Evolutionary conservation across 2,329 filamentous ascomycete species (phyloP).

Genomic region (Zymoseptoria passerinii): DNA sequence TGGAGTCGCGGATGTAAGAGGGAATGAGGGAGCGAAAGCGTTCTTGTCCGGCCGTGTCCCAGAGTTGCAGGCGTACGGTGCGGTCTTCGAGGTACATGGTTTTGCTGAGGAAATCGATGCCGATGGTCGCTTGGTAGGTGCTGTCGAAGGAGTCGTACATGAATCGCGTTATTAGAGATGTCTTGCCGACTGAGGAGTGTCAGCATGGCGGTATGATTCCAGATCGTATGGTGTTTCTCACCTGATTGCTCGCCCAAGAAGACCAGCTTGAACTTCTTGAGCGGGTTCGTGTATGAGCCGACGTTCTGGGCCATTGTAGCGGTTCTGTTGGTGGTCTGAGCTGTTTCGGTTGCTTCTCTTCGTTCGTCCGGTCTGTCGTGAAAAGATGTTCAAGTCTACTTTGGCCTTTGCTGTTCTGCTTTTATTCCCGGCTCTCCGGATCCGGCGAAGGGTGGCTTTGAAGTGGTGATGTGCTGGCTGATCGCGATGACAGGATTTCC

Average conservation of each 20-base stretch:
- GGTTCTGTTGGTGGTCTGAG: not conserved
- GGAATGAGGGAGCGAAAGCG: conserved; percentile 94
- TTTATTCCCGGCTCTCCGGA: not conserved
- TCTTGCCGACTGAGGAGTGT: conserved; percentile 73
- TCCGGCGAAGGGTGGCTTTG: not conserved
- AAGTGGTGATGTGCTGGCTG: not conserved
- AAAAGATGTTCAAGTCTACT: not conserved
- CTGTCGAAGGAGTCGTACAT: conserved; percentile 99
- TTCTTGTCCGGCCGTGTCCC: conserved; percentile 97
- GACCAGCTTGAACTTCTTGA: conserved; percentile 99
- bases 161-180: conserved; percentile 95
- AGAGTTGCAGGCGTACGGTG: conserved; percentile 92
- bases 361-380: not conserved
- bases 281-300: conserved; percentile 92
- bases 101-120: conserved; percentile 99
- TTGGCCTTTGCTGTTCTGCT: not conserved
- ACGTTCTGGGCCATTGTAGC: conserved; percentile 67
- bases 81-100: conserved; percentile 99
- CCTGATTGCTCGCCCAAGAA: conserved; percentile 98
- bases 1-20: conserved; percentile 96
- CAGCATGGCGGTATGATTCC: not conserved
- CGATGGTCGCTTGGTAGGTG: conserved; percentile 98
- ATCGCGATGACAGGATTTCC: not conserved
- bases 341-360: not conserved
- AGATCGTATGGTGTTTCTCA: conserved; percentile 41